Conservation (phyloP, 768 basidiomycete species). For the Mycena rebaudengoi region DNA sequence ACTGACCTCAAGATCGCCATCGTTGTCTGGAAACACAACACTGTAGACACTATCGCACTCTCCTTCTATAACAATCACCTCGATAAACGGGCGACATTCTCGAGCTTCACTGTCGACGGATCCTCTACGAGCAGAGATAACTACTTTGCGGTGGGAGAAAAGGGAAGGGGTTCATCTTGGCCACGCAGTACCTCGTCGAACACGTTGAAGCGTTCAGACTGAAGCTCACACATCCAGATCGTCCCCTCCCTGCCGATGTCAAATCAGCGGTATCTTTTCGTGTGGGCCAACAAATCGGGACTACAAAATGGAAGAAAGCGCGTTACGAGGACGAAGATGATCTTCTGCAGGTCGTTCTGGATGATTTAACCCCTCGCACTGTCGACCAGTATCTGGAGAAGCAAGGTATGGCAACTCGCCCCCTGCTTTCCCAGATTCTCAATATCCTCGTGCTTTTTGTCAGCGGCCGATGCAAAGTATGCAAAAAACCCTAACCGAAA, state of each 20-base stretch:
- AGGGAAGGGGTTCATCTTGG: conserved; percentile 13
- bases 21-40: not conserved
- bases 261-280: not conserved
- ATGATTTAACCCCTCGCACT: not conserved
- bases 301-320: conserved; percentile 6
- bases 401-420: not conserved
- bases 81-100: not conserved
- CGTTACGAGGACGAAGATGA: not conserved
- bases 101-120: conserved; percentile 3
- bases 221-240: not conserved
- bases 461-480: not conserved
- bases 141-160: conserved; percentile 7
- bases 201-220: not conserved
- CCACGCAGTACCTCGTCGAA: not conserved
- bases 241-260: not conserved
- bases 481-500: not conserved
- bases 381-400: not conserved
- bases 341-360: not conserved
- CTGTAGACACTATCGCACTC: not conserved
- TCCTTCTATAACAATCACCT: conserved; percentile 11
- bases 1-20: not conserved
- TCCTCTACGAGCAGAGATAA: conserved; percentile 3
- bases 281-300: conserved; percentile 13
- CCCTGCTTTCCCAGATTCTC: not conserved
- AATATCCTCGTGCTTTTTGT: not conserved